Evolutionary conservation across 495 filamentous ascomycete species (phyloP), one percentile per base, ranked within the genome.

Genomic region (Penicillium ucsense): DNA sequence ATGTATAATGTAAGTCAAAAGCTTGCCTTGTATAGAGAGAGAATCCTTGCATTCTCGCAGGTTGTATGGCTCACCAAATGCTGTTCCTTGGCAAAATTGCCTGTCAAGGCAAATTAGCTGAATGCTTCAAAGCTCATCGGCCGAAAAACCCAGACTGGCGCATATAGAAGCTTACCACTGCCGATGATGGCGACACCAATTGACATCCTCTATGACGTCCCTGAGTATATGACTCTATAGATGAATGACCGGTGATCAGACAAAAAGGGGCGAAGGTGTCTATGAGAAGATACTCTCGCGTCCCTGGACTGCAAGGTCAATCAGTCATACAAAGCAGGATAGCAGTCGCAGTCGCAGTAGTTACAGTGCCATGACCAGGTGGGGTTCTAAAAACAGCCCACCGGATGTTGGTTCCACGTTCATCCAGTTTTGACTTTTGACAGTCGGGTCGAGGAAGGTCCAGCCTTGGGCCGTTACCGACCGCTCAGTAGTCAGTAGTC

Each of bases 141-240:
- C 20, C 20, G 20, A 2, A 20, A 20, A 20, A 20, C 2, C 20
- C 20, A 20, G 20, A 20, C 20, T 20, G 20, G 20, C 20, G 20
- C 20, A 20, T 20, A 20, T 20, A 69, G 40, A 71, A 69, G 35
- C 56, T 70, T 73, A 60, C 83, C 84, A 52, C 78, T 79, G 30
- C 83, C 83, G 36, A 86, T 74, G n/a, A 86, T 75, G 9, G 83
- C 83, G 27, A 86, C 68, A 31, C 81, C 80, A 45, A 79, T 55
- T 12, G 60, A 8, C 65, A 70, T 69, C 1, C 4, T 12, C 30
- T 20, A 20, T 20, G 20, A 20, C 20, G 20, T 20, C 2, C 20
- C 20, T 20, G 20, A 20, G 20, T 20, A 20, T 20, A 20, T 20
- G 20, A 20, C 20, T 20, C 1, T 20, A 20, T 20, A 20, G 20